Base-by-base conservation (phyloP, 106 monocot genomes). In the Agapanthus africanus region DNA sequence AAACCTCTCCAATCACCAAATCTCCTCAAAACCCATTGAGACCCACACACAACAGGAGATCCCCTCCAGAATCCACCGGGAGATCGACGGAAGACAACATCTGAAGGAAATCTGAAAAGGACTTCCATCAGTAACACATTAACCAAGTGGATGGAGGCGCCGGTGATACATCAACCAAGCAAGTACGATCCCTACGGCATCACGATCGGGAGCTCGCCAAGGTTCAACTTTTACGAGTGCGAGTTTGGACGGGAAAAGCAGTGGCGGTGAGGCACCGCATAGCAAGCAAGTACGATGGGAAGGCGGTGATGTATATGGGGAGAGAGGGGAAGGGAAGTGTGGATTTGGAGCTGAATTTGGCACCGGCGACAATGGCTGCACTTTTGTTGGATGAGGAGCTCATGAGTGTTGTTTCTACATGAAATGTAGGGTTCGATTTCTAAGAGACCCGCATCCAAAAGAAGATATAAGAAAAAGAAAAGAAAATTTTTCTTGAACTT, bases 221-320 rank as follows among this genome's bases (percentile, higher is more conserved):
- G 65, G 38, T 65, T 65, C 23, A 38, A 39, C 39, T 14, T 65
- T n/a, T 65, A 40, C 14, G 38, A 38, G 2, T 25, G 65, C 7
- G 65, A 65, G 19, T 65, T 65, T 18, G 65, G 65, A 2, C 23
- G 65, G 65, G 65, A 38, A 47, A 47, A 25, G 65, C 40, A 2
- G 23, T 39, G 40, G 65, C 39, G 1, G 65, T 65, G 37, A 13
- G 65, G 14, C 37, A 38, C 1, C 23, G 40, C 22, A 23, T 23
- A 23, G 65, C 39, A 18, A 39, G 23, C 10, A 65, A 40, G 25
- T 65, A 23, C 8, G 65, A 65, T 2, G 65, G 65, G 6, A 39
- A 39, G 39, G 65, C 39, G 22, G 37, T 21, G 2, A 65, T 7
- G 37, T 65, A 39, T 26, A 21, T 40, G 37, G 65, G 40, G 21